Percentiles rank a stretch among this genome's conserved stretches.
phyloP scores from a whole-genome alignment of 345 rosid genomes.

The Noccaea bulbosa region DNA sequence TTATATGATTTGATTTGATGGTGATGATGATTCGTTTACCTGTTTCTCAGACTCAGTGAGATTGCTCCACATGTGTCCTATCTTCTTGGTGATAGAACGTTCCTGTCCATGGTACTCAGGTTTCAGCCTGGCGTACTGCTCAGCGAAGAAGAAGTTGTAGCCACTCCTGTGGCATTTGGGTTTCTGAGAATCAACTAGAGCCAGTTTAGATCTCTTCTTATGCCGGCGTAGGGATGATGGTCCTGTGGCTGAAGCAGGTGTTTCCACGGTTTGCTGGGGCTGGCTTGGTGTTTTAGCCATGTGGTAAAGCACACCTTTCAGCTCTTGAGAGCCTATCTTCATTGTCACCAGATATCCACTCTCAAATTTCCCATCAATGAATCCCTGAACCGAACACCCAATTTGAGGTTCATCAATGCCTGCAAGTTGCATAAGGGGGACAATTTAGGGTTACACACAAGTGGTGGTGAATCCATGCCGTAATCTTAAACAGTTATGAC shows the following conservation, averaged over 20 bases:
- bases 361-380: constrained; percentile 86
- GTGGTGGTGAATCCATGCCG: not conserved
- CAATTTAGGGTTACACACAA: not conserved
- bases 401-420: constrained; percentile 27
- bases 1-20: not conserved
- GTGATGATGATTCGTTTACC: constrained; percentile 43
- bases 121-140: constrained; percentile 65
- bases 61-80: constrained; percentile 70
- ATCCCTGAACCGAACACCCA: constrained; percentile 67
- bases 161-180: constrained; percentile 82
- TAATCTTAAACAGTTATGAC: not conserved
- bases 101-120: constrained; percentile 63
- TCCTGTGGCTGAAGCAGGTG: constrained; percentile 28
- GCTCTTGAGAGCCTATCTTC: constrained; percentile 56
- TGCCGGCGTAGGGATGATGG: constrained; percentile 46
- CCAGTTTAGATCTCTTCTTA: constrained; percentile 58
- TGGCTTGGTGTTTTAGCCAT: constrained; percentile 45
- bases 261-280: constrained; percentile 34
- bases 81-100: constrained; percentile 64
- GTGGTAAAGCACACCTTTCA: constrained; percentile 86
- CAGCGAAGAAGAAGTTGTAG: constrained; percentile 75
- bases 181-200: constrained; percentile 55
- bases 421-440: constrained; percentile 23
- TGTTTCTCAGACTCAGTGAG: constrained; percentile 75
- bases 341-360: constrained; percentile 81